Base-by-base conservation (phyloP, 225 moss, liverwort and hornwort species). In the Bryum argenteum region DNA sequence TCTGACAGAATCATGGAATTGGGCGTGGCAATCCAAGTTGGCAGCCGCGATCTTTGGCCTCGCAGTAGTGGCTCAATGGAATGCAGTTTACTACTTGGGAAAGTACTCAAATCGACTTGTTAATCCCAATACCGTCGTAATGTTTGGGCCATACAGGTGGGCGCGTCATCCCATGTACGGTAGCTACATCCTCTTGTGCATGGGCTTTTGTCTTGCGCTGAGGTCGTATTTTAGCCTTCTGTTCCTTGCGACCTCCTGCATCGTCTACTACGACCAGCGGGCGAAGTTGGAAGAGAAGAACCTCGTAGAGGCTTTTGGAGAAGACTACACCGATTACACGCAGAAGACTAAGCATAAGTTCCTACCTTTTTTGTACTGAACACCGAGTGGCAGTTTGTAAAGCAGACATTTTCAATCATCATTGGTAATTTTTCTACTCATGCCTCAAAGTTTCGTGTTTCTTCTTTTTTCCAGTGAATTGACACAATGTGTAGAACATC, bases 101-200 rank as follows among this genome's bases (percentile, higher is more conserved):
- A 97, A 94, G 79, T 94, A 94, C 78, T 87, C 89, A 20, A 79
- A 93, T 75, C 78, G 96, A 60, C 70, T 93, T 54, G 89, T 91
- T 45, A 93, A 74, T 65, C 91, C 93, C 28, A 63, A n/a, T 26
- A 72, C 91, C 16, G 96, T 96, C 54, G 96, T 96, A 21, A 82
- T 91, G 71, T 96, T 91, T 74, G 93, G 96, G n/a, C 96, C 96
- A 14, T 96, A 93, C 20, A 81, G 91, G 79, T 90, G 89, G 79
- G 87, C 82, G 28, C 87, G 96, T 64, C 96, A 96, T 73, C 96
- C 96, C 39, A 91, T 96, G 51, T 96, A 96, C 58, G 77, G 87
- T 10, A 93, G 96, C 79, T 96, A 91, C 58, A 90, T 91, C 54
- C 91, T 96, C 55, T 83, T 96, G 63, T 90, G 89, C 68, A 84